Conservation (phyloP, 305 asterid species). For the Plantago coronopus region DNA sequence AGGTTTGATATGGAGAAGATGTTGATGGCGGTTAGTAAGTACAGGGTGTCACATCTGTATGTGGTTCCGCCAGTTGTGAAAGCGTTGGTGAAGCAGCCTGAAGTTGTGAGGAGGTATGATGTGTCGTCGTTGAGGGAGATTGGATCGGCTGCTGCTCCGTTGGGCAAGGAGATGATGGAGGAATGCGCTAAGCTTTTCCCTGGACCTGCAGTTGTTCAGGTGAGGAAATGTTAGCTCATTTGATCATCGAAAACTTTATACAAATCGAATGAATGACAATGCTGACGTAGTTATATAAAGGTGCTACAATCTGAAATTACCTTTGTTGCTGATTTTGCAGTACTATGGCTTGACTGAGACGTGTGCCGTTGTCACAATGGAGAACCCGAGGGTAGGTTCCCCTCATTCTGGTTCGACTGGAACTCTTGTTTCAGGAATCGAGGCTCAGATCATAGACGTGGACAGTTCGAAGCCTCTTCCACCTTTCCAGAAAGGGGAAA, state of each 20-base stretch:
- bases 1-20: slow-evolving; percentile 29
- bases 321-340: slow-evolving; percentile 16
- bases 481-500: slow-evolving; percentile 32
- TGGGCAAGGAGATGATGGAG: slow-evolving; percentile 32
- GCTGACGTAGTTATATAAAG: neutral
- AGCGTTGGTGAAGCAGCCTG: slow-evolving; percentile 25
- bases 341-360: slow-evolving; percentile 40
- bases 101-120: slow-evolving; percentile 25
- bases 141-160: slow-evolving; percentile 36
- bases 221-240: neutral
- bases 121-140: slow-evolving; percentile 34
- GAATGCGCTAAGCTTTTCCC: slow-evolving; percentile 34
- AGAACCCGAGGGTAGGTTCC: slow-evolving; percentile 8
- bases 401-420: slow-evolving; percentile 31
- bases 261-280: neutral
- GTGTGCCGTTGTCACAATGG: slow-evolving; percentile 27
- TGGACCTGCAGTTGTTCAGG: slow-evolving; percentile 27
- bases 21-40: slow-evolving; percentile 29
- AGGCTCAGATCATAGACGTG: slow-evolving; percentile 28
- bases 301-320: neutral
- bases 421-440: slow-evolving; percentile 28
- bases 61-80: slow-evolving; percentile 33
- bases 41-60: slow-evolving; percentile 28
- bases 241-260: neutral
- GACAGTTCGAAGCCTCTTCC: slow-evolving; percentile 27